Evolutionary conservation across 441 rosid species (phyloP).

Genomic region (Gossypium davidsonii): DNA sequence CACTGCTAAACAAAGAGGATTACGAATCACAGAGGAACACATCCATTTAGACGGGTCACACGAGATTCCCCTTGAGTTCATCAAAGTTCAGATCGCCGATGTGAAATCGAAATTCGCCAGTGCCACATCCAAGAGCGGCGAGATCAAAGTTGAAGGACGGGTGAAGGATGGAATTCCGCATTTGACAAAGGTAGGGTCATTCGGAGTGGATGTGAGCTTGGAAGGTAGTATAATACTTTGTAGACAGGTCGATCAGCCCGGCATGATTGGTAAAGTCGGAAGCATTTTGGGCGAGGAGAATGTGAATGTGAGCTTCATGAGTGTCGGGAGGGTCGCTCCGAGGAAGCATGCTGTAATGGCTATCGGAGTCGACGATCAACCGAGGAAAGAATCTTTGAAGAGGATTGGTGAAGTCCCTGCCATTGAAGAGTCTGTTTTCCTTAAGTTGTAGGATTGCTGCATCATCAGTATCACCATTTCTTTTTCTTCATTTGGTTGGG

Average conservation of each 20-base stretch:
- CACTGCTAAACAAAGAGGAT: conserved; percentile 92
- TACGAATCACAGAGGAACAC: conserved; percentile 73
- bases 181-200: conserved; percentile 73
- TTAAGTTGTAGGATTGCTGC: conserved; percentile 23
- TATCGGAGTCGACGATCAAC: conserved; percentile 86
- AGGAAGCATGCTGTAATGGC: conserved; percentile 91
- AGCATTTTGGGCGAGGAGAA: conserved; percentile 74
- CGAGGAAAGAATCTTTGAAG: conserved; percentile 47
- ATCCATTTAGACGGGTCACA: conserved; percentile 56
- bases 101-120: conserved; percentile 86
- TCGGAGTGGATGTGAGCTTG: conserved; percentile 82
- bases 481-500: conserved; percentile 8
- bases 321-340: conserved; percentile 83
- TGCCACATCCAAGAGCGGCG: conserved; percentile 60
- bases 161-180: conserved; percentile 83
- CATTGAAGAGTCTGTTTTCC: background rate
- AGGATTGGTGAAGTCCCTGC: conserved; percentile 57
- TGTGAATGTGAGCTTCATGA: conserved; percentile 91
- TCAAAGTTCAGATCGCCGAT: conserved; percentile 68
- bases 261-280: conserved; percentile 88
- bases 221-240: conserved; percentile 88
- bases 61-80: conserved; percentile 61
- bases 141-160: conserved; percentile 60
- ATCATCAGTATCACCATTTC: background rate
- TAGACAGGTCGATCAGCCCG: conserved; percentile 91